Evolutionary conservation across 257 asterid species (phyloP), one percentile per base, ranked within the genome.

Genomic region (Fraxinus quadrangulata): DNA sequence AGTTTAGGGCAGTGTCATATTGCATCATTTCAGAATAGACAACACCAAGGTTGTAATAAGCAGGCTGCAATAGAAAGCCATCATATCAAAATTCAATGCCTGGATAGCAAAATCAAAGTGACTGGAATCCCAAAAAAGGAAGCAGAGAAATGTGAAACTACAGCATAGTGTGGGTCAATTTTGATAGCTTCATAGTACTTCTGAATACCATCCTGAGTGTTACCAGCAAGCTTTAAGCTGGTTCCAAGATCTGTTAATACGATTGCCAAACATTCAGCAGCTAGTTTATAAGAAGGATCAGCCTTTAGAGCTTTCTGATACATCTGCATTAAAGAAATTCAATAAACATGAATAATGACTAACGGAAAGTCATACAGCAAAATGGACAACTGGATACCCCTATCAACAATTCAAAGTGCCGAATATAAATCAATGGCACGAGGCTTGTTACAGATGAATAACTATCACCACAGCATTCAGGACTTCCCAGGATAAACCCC

Each of bases 21-120:
- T 96, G 98, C 99, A 96, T 96, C 98, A 96, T 88, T 86, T 96
- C 99, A 76, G 99, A 96, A 86, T 93, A 94, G 78, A 96, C 92
- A 54, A 96, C 99, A 26, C 99, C 99, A 78, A 96, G 99, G 92
- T 96, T 93, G 86, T 96, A 96, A 80, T 90, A 96, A 81, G 98
- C 99, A 83, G 99, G 98, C 99, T 96, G 97, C 93, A 84, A 67
- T 17, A 75, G 39, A 67, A 79, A 84, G 37, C 78, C 75, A 81
- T 59, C 28, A 9, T 63, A 80, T 83, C 79, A 81, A 67, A 79
- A 80, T 77, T 73, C 80, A 83, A 77, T 1, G 67, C 73, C 77
- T 28, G 26, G 30, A 80, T 16, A 75, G 7, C 63, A 79, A 72
- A 33, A 31, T 73, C 21, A 81, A 80, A 75, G 9, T 40, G 69